Evolutionary conservation across 495 filamentous ascomycete species (phyloP).

Genomic region (Aspergillus baeticus): DNA sequence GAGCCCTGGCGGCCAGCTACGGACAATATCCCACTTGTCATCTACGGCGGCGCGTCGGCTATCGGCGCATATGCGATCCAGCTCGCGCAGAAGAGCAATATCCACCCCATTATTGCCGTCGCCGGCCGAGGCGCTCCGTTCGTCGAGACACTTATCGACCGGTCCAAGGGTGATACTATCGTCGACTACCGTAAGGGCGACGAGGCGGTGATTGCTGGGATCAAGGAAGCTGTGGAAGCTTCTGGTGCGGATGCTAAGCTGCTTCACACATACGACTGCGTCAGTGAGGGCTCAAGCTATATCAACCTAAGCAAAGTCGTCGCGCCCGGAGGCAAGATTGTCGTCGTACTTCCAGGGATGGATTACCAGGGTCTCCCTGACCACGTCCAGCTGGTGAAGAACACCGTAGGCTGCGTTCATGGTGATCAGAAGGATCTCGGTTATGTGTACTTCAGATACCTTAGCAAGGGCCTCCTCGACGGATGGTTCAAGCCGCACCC

Average conservation of each 20-base stretch:
- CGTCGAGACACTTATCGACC: slow-evolving; percentile 57
- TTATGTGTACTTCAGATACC: slow-evolving; percentile 54
- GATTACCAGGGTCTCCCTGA: slow-evolving; percentile 23
- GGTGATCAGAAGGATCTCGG: slow-evolving; percentile 50
- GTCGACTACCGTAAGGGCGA: slow-evolving; percentile 61
- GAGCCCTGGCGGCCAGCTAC: slow-evolving; percentile 54
- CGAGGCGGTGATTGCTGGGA: slow-evolving; percentile 14
- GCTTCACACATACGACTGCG: slow-evolving; percentile 59
- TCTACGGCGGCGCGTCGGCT: slow-evolving; percentile 64
- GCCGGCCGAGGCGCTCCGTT: slow-evolving; percentile 55
- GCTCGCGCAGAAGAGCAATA: slow-evolving; percentile 60
- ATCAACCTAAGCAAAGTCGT: slow-evolving; percentile 23
- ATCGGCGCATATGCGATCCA: slow-evolving; percentile 68
- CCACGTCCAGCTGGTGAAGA: slow-evolving; percentile 20
- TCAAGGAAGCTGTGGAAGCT: slow-evolving; percentile 20
- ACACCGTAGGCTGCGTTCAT: slow-evolving; percentile 25
- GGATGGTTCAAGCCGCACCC: slow-evolving; percentile 65
- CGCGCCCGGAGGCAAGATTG: slow-evolving; percentile 43
- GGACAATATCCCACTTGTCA: slow-evolving; percentile 49
- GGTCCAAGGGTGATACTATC: slow-evolving; percentile 62
- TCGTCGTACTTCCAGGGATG: slow-evolving; percentile 50
- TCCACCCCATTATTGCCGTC: slow-evolving; percentile 67
- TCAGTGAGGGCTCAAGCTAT: slow-evolving; percentile 51
- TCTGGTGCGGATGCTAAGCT: slow-evolving; percentile 10
- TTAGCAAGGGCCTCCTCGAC: slow-evolving; percentile 51